phyloP scores from a whole-genome alignment of 1,284 basidiomycete genomes.

The Xerocomus amazonicus region DNA sequence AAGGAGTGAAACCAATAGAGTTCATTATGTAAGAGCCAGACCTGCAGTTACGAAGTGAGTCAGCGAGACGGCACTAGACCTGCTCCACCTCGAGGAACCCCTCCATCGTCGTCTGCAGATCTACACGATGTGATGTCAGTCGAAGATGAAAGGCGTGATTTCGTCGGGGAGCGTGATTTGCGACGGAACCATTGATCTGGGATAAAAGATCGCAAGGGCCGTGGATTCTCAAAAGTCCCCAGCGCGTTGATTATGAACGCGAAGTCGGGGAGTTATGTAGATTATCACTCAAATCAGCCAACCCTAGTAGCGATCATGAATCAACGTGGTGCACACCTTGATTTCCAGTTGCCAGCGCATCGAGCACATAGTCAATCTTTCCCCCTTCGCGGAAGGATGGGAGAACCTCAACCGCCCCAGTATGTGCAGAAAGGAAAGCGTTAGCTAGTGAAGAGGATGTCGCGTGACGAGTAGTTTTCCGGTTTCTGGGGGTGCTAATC shows the following conservation, averaged over 20 bases:
- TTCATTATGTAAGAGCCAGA: conserved; percentile 64
- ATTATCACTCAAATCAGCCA: conserved; percentile 5
- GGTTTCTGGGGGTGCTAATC: no score
- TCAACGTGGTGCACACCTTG: conserved; percentile 14
- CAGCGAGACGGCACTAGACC: conserved; percentile 11
- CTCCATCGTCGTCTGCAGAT: conserved; percentile 50
- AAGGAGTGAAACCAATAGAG: conserved; percentile 78
- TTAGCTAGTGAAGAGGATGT: conserved; percentile 55
- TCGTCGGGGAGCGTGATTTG: conserved; percentile 50
- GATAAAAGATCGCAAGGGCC: conserved; percentile 58
- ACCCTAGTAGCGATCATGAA: background rate
- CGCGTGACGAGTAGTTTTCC: conserved; percentile 74
- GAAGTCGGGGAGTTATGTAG: conserved; percentile 11
- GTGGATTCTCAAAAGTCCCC: conserved; percentile 21
- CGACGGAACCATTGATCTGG: conserved; percentile 79
- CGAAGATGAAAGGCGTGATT: conserved; percentile 50
- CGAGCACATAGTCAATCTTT: conserved; percentile 61
- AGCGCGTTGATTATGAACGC: conserved; percentile 35
- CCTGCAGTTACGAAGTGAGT: conserved; percentile 6
- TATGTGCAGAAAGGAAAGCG: conserved; percentile 63
- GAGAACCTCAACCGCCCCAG: conserved; percentile 66
- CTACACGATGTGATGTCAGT: conserved; percentile 47
- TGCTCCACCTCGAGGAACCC: conserved; percentile 60
- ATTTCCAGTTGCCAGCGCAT: conserved; percentile 31
- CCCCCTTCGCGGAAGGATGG: conserved; percentile 57